Evolutionary conservation across 2,329 filamentous ascomycete genomes (phyloP).

Genomic region (Lasiodiplodia sp.): DNA sequence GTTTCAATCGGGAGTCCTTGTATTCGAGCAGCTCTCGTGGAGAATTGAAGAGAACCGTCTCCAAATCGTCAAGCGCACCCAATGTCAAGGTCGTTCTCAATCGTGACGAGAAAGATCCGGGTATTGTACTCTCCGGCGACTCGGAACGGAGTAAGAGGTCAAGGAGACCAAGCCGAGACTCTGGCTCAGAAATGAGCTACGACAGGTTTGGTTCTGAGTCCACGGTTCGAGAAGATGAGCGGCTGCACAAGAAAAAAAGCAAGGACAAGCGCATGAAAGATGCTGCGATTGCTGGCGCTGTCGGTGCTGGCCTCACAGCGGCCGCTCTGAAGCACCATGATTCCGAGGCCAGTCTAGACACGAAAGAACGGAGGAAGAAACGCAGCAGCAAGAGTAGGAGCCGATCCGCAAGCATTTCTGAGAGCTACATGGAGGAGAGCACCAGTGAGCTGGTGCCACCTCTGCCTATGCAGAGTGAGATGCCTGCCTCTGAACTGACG

Average conservation of each 20-base stretch:
- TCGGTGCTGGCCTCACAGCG: conserved; percentile 65
- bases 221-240: conserved; percentile 54
- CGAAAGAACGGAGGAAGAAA: conserved; percentile 53
- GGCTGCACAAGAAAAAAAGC: conserved; percentile 61
- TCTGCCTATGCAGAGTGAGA: conserved; percentile 87
- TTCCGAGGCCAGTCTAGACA: conserved; percentile 65
- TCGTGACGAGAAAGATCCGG: conserved; percentile 65
- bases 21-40: conserved; percentile 59
- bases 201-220: conserved; percentile 39
- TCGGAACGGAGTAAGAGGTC: conserved; percentile 60
- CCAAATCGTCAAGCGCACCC: conserved; percentile 68
- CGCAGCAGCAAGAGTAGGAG: conserved; percentile 61
- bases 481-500: conserved; percentile 86
- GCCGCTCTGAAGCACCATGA: conserved; percentile 70
- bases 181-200: conserved; percentile 53
- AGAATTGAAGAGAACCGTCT: conserved; percentile 60
- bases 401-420: conserved; percentile 59
- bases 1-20: conserved; percentile 67
- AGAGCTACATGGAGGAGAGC: conserved; percentile 58
- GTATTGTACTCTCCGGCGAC: conserved; percentile 63
- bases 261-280: conserved; percentile 60
- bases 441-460: conserved; percentile 69
- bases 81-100: conserved; percentile 69
- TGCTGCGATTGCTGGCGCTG: conserved; percentile 60
- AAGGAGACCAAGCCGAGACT: conserved; percentile 62